Evolutionary conservation across 208 protist species (phyloP), one percentile per base, ranked within the genome.

Genomic region (Naegleria lovaniensis): DNA sequence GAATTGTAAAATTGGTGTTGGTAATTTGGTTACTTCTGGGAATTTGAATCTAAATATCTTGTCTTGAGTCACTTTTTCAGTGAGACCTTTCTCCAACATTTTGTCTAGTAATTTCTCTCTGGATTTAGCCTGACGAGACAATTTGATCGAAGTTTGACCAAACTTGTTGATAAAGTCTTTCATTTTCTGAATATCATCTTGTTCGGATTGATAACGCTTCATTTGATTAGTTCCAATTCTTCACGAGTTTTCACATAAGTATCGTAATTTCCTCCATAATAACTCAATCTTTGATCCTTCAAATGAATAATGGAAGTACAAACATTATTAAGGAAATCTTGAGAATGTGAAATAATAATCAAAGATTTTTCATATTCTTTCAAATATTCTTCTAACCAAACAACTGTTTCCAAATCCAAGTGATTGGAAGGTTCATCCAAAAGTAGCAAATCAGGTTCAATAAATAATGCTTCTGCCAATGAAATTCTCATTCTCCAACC

Each of bases 401-500:
- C 94, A 83, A 98, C 96, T 11, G 98, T 97, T 92, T 98, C 97
- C 25, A 99, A 92, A 94, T 99, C 98, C 0, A 96, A 88, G 92
- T 95, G 94, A 88, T 98, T 98, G 0, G 96, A 97, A 9, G 95
- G 95, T 91, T 97, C 96, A 85, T 97, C 96, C 9, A 96, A 92
- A 38, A 98, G 59, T 0, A 97, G 84, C 5, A 93, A 88, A 84
- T 94, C 58, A 51, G 43, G 38, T 51, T 55, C 39, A 29, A 85
- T 85, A 51, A 91, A 99, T 39, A 99, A 95, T 5, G 98, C 98
- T 59, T 96, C 95, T 0, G 98, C 98, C 5, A 99, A 95, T 7
- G 97, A 95, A 41, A 99, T 95, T 93, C 98, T 97, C 98, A 99
- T 99, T 92, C 98, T 96, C 97, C 98, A 99, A 83, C 98, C 98